Base-by-base conservation (phyloP, 345 rosid species). In the Populus euphratica region DNA sequence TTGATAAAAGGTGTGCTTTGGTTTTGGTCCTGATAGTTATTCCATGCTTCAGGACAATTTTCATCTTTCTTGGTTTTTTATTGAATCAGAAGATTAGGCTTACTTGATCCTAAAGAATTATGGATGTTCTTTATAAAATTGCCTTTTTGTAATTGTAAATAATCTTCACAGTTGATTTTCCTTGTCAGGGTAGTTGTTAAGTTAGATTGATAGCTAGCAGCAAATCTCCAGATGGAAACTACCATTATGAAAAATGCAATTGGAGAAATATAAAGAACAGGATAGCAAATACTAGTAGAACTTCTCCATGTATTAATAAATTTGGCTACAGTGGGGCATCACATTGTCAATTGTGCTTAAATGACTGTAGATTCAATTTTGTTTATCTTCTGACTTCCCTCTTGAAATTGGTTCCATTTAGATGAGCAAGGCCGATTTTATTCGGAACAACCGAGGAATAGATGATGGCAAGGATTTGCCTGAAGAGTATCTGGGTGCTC, bases 391-490 rank as follows among this genome's bases (percentile, higher is more conserved):
- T 89, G 74, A 90, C 73, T 69, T 70, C 11, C 82, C 29, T 78
- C 75, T 56, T 77, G 77, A 50, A 71, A 81, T 72, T 78, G 81
- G 80, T 79, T 74, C 78, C 70, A 59, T 77, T 59, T 84, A 93
- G 99, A 93, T 95, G 99, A 87, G 89, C 64, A 95, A 92, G 85
- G 93, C 91, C 71, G 98, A 90, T 87, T 93, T 95, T 83, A 86
- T 92, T 36, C 83, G 90, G 81, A 93, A 95, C 84, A 93, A 92
- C 76, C 88, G 94, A 83, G 99, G 99, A 81, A 95, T 95, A 82
- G 93, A 95, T 84, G 92, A 90, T 81, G 99, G 99, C 80, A 93
- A 93, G 88, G 99, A 95, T 87, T 88, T 95, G 76, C 91, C 98
- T 72, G 99, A 93, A 87, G 94, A 91, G 73, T 95, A 88, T 85